Evolutionary conservation across 176 grass and related monocot species (phyloP).

Genomic region (barley (Hordeum vulgare)): DNA sequence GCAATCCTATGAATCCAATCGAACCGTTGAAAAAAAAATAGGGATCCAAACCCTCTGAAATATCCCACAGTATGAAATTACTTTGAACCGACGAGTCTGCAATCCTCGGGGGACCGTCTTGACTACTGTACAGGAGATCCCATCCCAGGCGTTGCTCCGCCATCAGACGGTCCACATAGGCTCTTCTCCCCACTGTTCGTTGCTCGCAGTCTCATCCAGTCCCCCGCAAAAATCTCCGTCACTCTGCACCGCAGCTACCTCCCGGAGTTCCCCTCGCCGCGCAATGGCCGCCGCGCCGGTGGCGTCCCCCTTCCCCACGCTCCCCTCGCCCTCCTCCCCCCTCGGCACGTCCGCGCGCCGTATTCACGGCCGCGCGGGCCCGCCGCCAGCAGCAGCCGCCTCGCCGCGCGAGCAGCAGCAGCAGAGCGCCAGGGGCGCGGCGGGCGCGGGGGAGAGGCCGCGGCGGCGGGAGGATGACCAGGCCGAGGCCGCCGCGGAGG

Average conservation of each 20-base stretch:
- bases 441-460: neutral
- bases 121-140: neutral
- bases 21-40: too few relatives aligned
- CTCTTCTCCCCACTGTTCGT: neutral
- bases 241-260: neutral
- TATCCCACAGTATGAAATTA: neutral
- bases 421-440: neutral
- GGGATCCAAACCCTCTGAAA: neutral
- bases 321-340: neutral
- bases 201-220: slow-evolving; percentile 27
- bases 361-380: neutral
- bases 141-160: neutral
- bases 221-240: slow-evolving; percentile 4
- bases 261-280: neutral
- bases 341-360: neutral
- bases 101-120: too few relatives aligned
- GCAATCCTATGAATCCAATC: too few relatives aligned
- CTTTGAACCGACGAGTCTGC: neutral
- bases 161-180: neutral
- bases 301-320: slow-evolving; percentile 8
- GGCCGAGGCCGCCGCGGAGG: neutral
- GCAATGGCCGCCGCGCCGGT: slow-evolving; percentile 31
- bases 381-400: neutral
- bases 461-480: slow-evolving; percentile 4
- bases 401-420: slow-evolving; percentile 5